A percentile compares a stretch with the other conserved stretches of the same genome.
Evolutionary conservation across 1,284 basidiomycete species (phyloP).

Genomic region (Austroboletus novae-zelandiae): DNA sequence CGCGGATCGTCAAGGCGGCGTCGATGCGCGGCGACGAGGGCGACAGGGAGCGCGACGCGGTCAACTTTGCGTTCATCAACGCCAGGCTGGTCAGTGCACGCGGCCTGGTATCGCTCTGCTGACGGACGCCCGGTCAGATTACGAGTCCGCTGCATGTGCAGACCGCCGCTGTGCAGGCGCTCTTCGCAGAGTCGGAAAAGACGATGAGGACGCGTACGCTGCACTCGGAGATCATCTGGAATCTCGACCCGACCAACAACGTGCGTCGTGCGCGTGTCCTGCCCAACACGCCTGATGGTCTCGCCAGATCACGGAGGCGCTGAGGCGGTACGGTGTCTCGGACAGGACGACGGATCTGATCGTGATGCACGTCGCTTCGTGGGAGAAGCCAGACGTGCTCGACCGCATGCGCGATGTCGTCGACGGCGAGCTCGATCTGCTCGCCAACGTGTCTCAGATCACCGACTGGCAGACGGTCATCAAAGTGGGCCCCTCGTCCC

Average conservation of each 20-base stretch:
- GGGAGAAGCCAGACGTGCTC: constrained; percentile 40
- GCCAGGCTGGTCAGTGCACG: constrained; percentile 51
- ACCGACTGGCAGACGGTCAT: constrained; percentile 73
- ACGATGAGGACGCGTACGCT: constrained; percentile 72
- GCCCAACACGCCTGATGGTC: background rate
- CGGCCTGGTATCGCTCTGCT: background rate
- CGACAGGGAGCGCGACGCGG: constrained; percentile 62
- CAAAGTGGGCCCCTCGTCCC: constrained; percentile 50
- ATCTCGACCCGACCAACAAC: constrained; percentile 83
- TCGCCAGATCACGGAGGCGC: constrained; percentile 80
- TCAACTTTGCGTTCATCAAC: constrained; percentile 90
- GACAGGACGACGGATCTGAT: constrained; percentile 66
- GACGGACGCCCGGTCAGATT: constrained; percentile 44
- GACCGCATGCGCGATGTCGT: constrained; percentile 55
- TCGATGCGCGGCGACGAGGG: constrained; percentile 58
- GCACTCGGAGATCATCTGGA: constrained; percentile 85
- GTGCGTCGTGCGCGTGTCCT: constrained; percentile 37
- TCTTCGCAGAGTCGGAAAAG: constrained; percentile 62
- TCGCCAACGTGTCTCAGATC: constrained; percentile 47
- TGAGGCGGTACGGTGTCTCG: constrained; percentile 81
- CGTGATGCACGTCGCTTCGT: constrained; percentile 64
- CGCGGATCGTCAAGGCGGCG: constrained; percentile 69
- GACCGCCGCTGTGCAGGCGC: constrained; percentile 78
- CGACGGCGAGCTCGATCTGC: constrained; percentile 48
- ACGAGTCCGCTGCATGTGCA: constrained; percentile 74